Conservation (phyloP, 345 rosid species). For the Punica granatum region DNA sequence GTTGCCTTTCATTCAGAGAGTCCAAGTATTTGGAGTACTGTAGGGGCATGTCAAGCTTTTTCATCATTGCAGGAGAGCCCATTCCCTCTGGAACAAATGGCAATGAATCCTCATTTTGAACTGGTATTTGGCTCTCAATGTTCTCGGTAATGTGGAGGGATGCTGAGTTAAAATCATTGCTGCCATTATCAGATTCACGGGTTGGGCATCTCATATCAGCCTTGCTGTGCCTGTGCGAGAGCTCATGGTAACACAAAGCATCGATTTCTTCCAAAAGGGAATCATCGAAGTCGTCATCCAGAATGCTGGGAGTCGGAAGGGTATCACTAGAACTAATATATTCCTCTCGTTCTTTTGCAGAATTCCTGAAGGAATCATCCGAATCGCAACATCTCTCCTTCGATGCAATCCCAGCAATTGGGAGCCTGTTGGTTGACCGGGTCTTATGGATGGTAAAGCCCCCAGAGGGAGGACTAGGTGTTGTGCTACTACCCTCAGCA, state of each 20-base stretch:
- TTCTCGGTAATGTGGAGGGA: not conserved
- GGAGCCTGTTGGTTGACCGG: slow-evolving; percentile 6
- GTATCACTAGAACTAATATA: slow-evolving; percentile 21
- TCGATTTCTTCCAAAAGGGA: slow-evolving; percentile 63
- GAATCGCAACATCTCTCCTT: slow-evolving; percentile 4
- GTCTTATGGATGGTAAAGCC: not conserved
- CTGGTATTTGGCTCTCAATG: not conserved
- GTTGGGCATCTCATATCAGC: not conserved
- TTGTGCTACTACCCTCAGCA: slow-evolving; percentile 10
- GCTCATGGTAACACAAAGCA: slow-evolving; percentile 39
- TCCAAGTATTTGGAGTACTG: slow-evolving; percentile 55
- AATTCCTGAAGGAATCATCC: slow-evolving; percentile 35
- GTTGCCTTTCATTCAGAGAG: slow-evolving; percentile 72
- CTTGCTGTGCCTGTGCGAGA: slow-evolving; percentile 1
- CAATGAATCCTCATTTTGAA: not conserved
- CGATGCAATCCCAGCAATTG: slow-evolving; percentile 13
- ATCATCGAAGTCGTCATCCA: slow-evolving; percentile 73
- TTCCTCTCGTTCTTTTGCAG: slow-evolving; percentile 21
- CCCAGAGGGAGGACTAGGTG: slow-evolving; percentile 9
- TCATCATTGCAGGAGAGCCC: slow-evolving; percentile 17
- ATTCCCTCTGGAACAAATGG: not conserved
- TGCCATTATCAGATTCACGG: not conserved
- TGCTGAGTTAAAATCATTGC: not conserved
- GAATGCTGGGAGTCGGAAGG: slow-evolving; percentile 32
- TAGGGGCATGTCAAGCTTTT: slow-evolving; percentile 41